These are phyloP conservation scores for Termitomyces sp. DNA, from an alignment of 768 basidiomycete species.

Conservation along the genomic window DNA sequence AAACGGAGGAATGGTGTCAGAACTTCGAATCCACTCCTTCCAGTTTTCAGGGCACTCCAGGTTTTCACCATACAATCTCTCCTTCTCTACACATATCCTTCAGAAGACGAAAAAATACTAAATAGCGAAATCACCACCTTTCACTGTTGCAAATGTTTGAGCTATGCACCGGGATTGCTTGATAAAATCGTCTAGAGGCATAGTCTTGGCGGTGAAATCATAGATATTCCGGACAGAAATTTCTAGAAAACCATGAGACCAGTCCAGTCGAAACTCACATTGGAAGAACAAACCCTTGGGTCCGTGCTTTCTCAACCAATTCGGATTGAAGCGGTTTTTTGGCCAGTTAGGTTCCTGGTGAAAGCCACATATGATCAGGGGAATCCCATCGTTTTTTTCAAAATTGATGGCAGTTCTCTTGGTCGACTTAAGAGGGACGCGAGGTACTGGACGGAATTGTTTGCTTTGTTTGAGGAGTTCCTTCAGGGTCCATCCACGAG, in stretches of 20 bases:
- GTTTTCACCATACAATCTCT: slow-evolving; percentile 75
- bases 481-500: slow-evolving; percentile 43
- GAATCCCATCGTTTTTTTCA: slow-evolving; percentile 48
- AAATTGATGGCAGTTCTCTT: slow-evolving; percentile 31
- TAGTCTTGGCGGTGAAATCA: slow-evolving; percentile 43
- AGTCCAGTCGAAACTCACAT: background rate
- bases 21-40: slow-evolving; percentile 52
- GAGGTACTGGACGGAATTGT: slow-evolving; percentile 24
- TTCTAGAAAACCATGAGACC: slow-evolving; percentile 26
- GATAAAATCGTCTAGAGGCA: slow-evolving; percentile 52
- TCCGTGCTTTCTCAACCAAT: slow-evolving; percentile 43
- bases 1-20: slow-evolving; percentile 42
- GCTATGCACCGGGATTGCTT: slow-evolving; percentile 28
- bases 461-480: slow-evolving; percentile 15
- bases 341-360: slow-evolving; percentile 55
- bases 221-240: slow-evolving; percentile 63
- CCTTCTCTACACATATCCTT: slow-evolving; percentile 34
- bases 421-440: slow-evolving; percentile 29
- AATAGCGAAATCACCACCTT: slow-evolving; percentile 25
- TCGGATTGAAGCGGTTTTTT: slow-evolving; percentile 43
- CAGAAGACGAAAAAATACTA: background rate
- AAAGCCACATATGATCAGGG: slow-evolving; percentile 59
- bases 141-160: slow-evolving; percentile 25
- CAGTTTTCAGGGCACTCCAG: slow-evolving; percentile 60
- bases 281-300: slow-evolving; percentile 14